phyloP scores from a whole-genome alignment of 2,329 filamentous ascomycete genomes.

The Trichoderma citrinoviride region DNA sequence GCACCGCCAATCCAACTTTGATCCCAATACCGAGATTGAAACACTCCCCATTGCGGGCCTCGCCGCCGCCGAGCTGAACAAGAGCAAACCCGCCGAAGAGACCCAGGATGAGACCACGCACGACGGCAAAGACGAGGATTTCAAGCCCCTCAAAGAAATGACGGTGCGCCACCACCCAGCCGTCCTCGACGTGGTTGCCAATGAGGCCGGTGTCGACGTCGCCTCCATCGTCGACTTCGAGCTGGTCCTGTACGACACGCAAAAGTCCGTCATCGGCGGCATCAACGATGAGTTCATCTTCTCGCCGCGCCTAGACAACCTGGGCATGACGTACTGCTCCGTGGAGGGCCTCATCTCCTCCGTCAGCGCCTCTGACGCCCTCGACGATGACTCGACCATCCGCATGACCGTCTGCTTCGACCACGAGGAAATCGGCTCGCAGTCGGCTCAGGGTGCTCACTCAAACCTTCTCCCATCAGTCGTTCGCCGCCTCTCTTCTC shows the following conservation, averaged over 20 bases:
- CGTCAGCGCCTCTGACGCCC: constrained; percentile 57
- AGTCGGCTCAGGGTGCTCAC: constrained; percentile 87
- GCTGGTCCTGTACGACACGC: constrained; percentile 93
- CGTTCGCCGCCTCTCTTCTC: constrained; percentile 85
- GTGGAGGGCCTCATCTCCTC: constrained; percentile 83
- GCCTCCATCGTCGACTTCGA: constrained; percentile 88
- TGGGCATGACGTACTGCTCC: constrained; percentile 94
- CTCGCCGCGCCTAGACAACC: constrained; percentile 91
- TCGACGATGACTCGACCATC: constrained; percentile 76
- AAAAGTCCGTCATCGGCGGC: constrained; percentile 84
- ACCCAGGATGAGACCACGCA: constrained; percentile 30
- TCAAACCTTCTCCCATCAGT: constrained; percentile 88
- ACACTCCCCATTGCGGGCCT: constrained; percentile 91
- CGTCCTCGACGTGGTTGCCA: constrained; percentile 79
- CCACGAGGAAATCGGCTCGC: constrained; percentile 94
- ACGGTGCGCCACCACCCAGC: constrained; percentile 85
- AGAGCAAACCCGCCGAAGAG: constrained; percentile 48
- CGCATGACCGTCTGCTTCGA: constrained; percentile 94
- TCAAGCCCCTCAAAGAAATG: constrained; percentile 73
- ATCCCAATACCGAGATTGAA: constrained; percentile 96
- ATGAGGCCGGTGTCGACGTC: constrained; percentile 68
- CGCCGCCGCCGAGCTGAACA: constrained; percentile 83
- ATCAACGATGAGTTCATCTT: constrained; percentile 93
- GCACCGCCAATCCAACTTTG: constrained; percentile 78
- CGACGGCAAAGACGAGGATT: constrained; percentile 48